These are phyloP conservation scores for Trichoderma oligosporum DNA, from an alignment of 2,329 filamentous ascomycete genomes.

Conservation along the genomic window DNA sequence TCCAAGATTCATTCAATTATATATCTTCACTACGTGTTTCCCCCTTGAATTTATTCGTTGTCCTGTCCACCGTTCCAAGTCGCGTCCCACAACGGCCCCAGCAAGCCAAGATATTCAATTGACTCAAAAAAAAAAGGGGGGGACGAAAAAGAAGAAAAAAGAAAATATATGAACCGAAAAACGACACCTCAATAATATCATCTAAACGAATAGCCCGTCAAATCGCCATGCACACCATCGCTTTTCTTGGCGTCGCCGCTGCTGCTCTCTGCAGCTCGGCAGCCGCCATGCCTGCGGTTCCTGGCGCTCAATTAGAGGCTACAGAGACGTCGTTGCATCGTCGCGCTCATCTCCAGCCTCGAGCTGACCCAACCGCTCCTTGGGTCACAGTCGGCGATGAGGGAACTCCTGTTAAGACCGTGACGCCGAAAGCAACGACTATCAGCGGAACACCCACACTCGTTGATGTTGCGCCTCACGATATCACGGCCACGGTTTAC, in stretches of 20 bases:
- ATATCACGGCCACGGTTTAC: constrained; percentile 45
- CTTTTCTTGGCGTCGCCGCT: constrained; percentile 28
- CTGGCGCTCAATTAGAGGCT: constrained; percentile 17
- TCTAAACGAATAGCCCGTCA: too few relatives aligned
- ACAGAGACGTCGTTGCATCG: constrained; percentile 22
- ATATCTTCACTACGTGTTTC: too few relatives aligned
- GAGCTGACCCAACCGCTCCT: constrained; percentile 28
- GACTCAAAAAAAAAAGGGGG: too few relatives aligned
- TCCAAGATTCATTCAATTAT: neutral
- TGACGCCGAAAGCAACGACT: constrained; percentile 48
- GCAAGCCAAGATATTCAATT: neutral
- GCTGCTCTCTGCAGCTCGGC: constrained; percentile 28
- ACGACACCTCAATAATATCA: neutral
- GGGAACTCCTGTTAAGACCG: constrained; percentile 43
- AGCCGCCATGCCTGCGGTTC: constrained; percentile 30
- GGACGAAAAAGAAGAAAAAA: neutral
- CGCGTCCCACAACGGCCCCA: neutral
- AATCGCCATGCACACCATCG: constrained; percentile 32
- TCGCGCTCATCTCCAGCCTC: constrained; percentile 3
- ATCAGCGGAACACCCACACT: constrained; percentile 42
- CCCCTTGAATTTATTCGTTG: too few relatives aligned
- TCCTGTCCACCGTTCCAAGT: neutral
- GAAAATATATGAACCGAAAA: too few relatives aligned
- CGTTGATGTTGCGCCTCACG: constrained; percentile 41
- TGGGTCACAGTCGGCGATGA: constrained; percentile 52